Evolutionary conservation across 176 grass and related monocot genomes (phyloP).

Genomic region (Carex cristatella): DNA sequence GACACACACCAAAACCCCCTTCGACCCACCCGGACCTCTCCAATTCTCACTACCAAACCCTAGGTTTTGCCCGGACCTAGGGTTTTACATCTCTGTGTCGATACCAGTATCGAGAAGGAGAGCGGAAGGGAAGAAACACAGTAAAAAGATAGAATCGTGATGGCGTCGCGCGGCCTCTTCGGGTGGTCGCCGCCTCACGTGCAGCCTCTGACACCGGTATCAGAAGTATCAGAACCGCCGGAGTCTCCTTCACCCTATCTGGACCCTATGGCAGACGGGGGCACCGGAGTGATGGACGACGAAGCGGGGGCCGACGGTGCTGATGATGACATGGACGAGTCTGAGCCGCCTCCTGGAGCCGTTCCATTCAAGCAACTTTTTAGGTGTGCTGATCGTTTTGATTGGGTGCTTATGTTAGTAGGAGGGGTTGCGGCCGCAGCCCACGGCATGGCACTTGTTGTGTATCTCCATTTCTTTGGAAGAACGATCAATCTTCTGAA

Average conservation of each 20-base stretch:
- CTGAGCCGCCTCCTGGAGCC: constrained; percentile 73
- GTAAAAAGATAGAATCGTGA: constrained; percentile 32
- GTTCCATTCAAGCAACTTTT: constrained; percentile 92
- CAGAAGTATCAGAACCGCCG: constrained; percentile 89
- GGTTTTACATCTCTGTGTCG: not conserved
- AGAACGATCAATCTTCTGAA: constrained; percentile 68
- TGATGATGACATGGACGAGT: constrained; percentile 55
- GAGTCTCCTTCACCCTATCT: constrained; percentile 90
- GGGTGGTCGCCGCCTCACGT: constrained; percentile 98
- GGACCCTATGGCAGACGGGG: constrained; percentile 41
- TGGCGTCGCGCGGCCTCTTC: constrained; percentile 90
- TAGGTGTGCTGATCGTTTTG: constrained; percentile 74
- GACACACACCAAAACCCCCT: not conserved
- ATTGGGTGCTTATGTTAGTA: constrained; percentile 75
- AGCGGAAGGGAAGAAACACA: not conserved
- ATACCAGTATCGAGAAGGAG: not conserved
- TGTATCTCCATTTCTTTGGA: constrained; percentile 94
- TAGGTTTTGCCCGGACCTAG: constrained; percentile 9
- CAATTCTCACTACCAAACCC: constrained; percentile 37
- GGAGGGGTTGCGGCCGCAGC: constrained; percentile 64
- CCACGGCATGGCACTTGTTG: constrained; percentile 84
- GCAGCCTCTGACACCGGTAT: constrained; percentile 93
- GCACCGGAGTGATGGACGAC: constrained; percentile 32
- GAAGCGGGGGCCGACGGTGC: not conserved
- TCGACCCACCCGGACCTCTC: not conserved